A percentile compares a stretch with the other conserved stretches of the same genome.
phyloP scores from a whole-genome alignment of 1,284 basidiomycete species.

The Pseudozyma thailandica region DNA sequence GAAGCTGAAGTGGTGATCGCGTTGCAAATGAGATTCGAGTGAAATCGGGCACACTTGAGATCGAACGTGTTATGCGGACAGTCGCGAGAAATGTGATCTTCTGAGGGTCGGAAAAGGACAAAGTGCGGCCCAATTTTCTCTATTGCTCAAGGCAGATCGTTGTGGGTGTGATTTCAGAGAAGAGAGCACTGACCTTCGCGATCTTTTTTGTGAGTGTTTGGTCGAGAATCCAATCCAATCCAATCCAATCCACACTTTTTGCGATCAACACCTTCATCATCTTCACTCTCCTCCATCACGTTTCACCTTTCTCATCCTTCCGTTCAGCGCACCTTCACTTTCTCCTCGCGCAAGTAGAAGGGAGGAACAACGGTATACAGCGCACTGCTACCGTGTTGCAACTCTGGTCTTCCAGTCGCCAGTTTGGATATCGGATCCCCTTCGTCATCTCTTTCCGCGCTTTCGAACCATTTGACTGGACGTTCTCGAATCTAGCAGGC shows the following conservation, averaged over 20 bases:
- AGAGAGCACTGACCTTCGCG: conserved; percentile 15
- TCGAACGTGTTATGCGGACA: conserved; percentile 7
- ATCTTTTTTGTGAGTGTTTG: conserved; percentile 1
- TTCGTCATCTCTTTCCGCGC: too few species aligned
- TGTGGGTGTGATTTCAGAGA: conserved; percentile 1
- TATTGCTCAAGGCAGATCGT: not conserved
- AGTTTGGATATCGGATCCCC: too few species aligned
- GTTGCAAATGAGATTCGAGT: not conserved
- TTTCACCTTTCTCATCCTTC: not conserved
- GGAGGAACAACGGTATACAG: too few species aligned
- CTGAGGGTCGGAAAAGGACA: not conserved
- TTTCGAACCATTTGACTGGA: not conserved
- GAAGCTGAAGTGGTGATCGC: conserved; percentile 8
- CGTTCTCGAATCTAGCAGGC: not conserved
- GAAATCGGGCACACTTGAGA: conserved; percentile 7
- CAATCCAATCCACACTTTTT: not conserved
- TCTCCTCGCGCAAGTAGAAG: too few species aligned
- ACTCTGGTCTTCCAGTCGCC: too few species aligned
- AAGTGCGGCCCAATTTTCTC: conserved; percentile 8
- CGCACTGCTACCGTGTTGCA: too few species aligned
- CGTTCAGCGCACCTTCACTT: not conserved
- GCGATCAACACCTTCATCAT: not conserved
- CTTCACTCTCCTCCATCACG: not conserved
- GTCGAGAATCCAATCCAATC: not conserved
- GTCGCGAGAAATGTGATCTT: conserved; percentile 20